Evolutionary conservation across 768 basidiomycete genomes (phyloP), one percentile per base, ranked within the genome.

Genomic region (Sporobolomyces pararoseus): DNA sequence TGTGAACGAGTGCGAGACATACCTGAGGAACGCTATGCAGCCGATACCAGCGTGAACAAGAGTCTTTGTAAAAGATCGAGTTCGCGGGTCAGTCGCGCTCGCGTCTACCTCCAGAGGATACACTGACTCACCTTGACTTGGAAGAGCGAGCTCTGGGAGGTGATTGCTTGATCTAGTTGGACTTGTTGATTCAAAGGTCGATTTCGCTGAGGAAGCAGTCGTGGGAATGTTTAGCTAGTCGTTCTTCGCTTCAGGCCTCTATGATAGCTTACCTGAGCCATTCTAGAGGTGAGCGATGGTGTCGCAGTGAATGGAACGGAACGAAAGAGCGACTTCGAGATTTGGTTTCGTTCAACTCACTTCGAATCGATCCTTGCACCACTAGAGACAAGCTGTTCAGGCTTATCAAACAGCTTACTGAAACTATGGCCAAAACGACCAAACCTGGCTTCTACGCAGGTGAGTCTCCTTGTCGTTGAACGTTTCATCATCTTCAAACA

Each of bases 1-100:
- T 25, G 32, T 2, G 31, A 42, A 25, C 25, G 29, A 37, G 19
- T 21, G 32, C 6, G 21, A 12, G 21, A 13, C 65, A 21, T 13
- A 73, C 75, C 75, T 60, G 5, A 76, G 58, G 61, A 57, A 76
- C 29, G 73, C 67, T 61, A 76, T 63, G 44, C 75, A 76, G 32
- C 71, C 75, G 19, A 76, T 53, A 21, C 75, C 75, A 0, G 73
- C 71, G 16, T 63, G 27, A 39, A 76, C 42, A 6, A 76, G 71
- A 7, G 39, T 37, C 63, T 69, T 42, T 16, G 58, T 31, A 37
- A 13, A 7, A n/a, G 14, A 6, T 32, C 27, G 16, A 60, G 35
- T 31, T 65, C 32, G n/a, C 27, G 32, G n/a, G 35, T 49, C 32
- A 57, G 61, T 32, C 58, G 12, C 53, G 53, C 12, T 53, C 51